Conservation (phyloP, 192 early-diverging fungal species). For the Spizellomyces punctatus region DNA sequence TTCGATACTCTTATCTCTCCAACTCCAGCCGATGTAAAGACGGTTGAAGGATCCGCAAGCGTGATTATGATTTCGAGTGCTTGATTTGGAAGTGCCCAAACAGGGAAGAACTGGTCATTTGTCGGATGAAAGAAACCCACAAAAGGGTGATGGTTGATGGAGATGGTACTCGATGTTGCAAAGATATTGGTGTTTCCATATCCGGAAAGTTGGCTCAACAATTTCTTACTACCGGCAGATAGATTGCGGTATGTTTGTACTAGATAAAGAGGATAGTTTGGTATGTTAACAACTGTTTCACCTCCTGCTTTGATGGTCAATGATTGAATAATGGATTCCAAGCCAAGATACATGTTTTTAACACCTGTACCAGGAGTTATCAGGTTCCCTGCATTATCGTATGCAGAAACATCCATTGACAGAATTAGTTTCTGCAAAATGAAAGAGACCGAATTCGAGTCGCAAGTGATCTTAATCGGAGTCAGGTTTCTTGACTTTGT, state of each 20-base stretch:
- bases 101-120: constrained; percentile 1
- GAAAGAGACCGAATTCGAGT: constrained; percentile 4
- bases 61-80: constrained; percentile 7
- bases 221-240: neutral
- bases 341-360: neutral
- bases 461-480: neutral
- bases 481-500: constrained; percentile 2
- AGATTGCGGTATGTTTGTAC: neutral
- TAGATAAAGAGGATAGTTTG: constrained; percentile 13
- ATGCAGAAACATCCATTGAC: neutral
- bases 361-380: constrained; percentile 5
- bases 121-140: constrained; percentile 17
- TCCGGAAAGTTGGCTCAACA: neutral
- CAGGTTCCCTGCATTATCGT: neutral
- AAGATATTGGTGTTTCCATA: constrained; percentile 19
- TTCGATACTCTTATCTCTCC: constrained; percentile 12
- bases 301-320: neutral
- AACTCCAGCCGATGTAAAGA: constrained; percentile 7
- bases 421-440: constrained; percentile 6
- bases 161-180: neutral
- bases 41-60: constrained; percentile 9
- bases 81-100: constrained; percentile 23
- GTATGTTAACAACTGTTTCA: neutral
- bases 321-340: constrained; percentile 8
- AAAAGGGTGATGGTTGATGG: constrained; percentile 8